phyloP scores from a whole-genome alignment of 2,329 filamentous ascomycete genomes.

The Talaromyces rugulosus region DNA sequence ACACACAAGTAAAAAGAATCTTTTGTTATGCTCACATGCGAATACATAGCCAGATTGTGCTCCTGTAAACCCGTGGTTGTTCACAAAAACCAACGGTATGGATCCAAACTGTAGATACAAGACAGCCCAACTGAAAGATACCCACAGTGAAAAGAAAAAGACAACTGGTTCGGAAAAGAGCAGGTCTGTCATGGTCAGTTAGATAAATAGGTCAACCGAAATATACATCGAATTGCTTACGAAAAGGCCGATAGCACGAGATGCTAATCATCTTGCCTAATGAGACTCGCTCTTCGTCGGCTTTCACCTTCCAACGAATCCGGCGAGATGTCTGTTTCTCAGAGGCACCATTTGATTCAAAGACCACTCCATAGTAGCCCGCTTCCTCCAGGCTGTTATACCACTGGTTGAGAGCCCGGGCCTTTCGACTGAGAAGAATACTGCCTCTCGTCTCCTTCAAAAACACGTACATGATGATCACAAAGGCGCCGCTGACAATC shows the following conservation, averaged over 20 bases:
- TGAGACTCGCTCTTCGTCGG: constrained; percentile 70
- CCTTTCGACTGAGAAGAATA: constrained; percentile 74
- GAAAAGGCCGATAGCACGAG: constrained; percentile 74
- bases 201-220: background rate
- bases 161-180: constrained; percentile 61
- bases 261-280: constrained; percentile 66
- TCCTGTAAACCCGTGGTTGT: constrained; percentile 63
- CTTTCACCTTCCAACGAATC: constrained; percentile 74
- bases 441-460: constrained; percentile 80
- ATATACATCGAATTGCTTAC: constrained; percentile 27
- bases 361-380: constrained; percentile 56
- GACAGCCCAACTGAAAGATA: constrained; percentile 83
- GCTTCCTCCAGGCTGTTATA: constrained; percentile 67
- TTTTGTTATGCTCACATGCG: constrained; percentile 31
- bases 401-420: constrained; percentile 69
- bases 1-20: background rate
- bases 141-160: constrained; percentile 78
- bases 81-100: constrained; percentile 71
- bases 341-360: constrained; percentile 28
- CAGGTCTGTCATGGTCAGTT: constrained; percentile 37
- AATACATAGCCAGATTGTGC: constrained; percentile 70
- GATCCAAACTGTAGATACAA: constrained; percentile 81
- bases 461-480: constrained; percentile 61
- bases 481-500: constrained; percentile 62
- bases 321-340: constrained; percentile 42